Evolutionary conservation across 2,329 filamentous ascomycete species (phyloP).

Genomic region (Colletotrichum brevisporum): DNA sequence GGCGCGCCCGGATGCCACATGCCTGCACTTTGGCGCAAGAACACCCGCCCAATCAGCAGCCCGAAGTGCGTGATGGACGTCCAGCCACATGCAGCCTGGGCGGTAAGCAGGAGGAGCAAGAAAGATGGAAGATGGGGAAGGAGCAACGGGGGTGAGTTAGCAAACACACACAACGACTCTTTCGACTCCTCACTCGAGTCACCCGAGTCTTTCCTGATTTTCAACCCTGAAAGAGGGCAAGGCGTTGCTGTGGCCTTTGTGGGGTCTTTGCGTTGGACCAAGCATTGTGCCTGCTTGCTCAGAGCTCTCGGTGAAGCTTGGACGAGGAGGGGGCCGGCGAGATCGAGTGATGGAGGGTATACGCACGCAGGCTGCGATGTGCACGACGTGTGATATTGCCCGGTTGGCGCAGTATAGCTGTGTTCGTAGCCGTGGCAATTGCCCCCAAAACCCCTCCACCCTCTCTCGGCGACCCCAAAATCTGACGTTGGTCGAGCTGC

Average conservation of each 20-base stretch:
- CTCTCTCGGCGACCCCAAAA: constrained; percentile 25
- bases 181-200: constrained; percentile 13
- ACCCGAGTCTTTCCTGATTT: constrained; percentile 11
- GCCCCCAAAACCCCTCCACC: constrained; percentile 10
- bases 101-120: constrained; percentile 54
- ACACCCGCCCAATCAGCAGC: constrained; percentile 55
- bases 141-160: constrained; percentile 10
- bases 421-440: background rate
- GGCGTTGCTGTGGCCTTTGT: background rate
- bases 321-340: background rate
- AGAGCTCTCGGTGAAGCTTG: constrained; percentile 2
- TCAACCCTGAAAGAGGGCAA: background rate
- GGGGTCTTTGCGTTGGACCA: background rate
- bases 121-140: constrained; percentile 14
- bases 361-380: constrained; percentile 8
- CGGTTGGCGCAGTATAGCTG: background rate
- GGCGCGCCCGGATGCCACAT: constrained; percentile 38
- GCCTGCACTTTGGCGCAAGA: constrained; percentile 45
- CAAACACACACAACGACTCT: constrained; percentile 37
- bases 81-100: constrained; percentile 59
- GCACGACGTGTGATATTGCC: background rate
- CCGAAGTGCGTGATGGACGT: constrained; percentile 54
- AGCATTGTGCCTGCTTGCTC: constrained; percentile 1
- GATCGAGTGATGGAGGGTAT: constrained; percentile 11
- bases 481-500: constrained; percentile 33